Evolutionary conservation across 192 early-diverging fungal species (phyloP), one percentile per base, ranked within the genome.

Genomic region (Gonapodya sp.): DNA sequence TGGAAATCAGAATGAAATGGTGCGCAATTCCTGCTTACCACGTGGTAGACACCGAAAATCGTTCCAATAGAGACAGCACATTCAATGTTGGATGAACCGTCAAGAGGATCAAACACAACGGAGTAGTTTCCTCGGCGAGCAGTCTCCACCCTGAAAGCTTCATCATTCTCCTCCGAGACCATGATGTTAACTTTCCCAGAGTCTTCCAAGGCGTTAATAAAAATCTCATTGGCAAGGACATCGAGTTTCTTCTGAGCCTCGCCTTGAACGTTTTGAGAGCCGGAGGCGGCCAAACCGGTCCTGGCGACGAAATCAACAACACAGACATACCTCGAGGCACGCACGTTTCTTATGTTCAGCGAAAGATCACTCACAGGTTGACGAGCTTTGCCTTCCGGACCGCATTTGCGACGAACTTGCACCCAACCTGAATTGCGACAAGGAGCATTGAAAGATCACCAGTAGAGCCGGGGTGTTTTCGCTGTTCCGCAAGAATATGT

Each of bases 21-120:
- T 30, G 64, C 30, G 16, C 30, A 30, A 72, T 30, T 77, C 31
- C 30, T 0, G 88, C 91, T 86, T 89, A 94, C 92, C 80, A 97
- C 89, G 83, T 91, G 90, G 91, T 95, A 99, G 84, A 99, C 96
- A 73, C 97, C 97, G 89, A 99, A 99, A 85, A 99, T 99, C 31
- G 97, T 99, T 85, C 97, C 97, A 36, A 99, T 94, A 30, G 96
- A 96, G 36, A 97, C 96, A 89, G 96, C 97, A 84, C 95, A 96
- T 84, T 99, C 97, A 85, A 99, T 99, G 89, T 99, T 99, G 88
- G 93, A 95, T 80, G 92, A 93, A 78, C 97, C 97, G 85, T 99
- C 97, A 18, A 99, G 90, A 73, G 97, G 97, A 86, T 99, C 97
- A 91, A 99, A 99, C 34, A 94, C 94, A 31, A 99, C 95, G 85